Percentiles rank a stretch among this genome's conserved stretches.
phyloP scores from a whole-genome alignment of 495 filamentous ascomycete genomes.

The Lasiosphaeria hispida region DNA sequence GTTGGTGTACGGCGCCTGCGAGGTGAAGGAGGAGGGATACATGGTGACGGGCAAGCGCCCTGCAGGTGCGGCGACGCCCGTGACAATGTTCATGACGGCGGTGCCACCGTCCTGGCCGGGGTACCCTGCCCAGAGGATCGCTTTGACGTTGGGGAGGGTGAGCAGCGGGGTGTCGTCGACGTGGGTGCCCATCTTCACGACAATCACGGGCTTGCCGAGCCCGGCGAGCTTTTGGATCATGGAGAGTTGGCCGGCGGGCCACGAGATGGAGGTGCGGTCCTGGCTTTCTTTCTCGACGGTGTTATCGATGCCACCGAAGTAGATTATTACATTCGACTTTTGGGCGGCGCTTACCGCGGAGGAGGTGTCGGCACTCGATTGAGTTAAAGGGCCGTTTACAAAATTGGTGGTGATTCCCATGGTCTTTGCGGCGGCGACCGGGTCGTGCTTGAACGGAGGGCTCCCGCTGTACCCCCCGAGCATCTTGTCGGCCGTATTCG shows the following conservation, averaged over 20 bases:
- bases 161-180: slow-evolving; percentile 55
- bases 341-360: slow-evolving; percentile 39
- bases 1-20: slow-evolving; percentile 38
- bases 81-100: slow-evolving; percentile 51
- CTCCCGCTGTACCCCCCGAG: slow-evolving; percentile 40
- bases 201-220: slow-evolving; percentile 40
- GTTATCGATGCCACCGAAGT: slow-evolving; percentile 45
- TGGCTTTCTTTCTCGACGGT: slow-evolving; percentile 38
- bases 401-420: slow-evolving; percentile 27
- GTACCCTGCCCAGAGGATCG: slow-evolving; percentile 53
- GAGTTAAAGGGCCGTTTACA: slow-evolving; percentile 34
- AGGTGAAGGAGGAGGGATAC: slow-evolving; percentile 44
- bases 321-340: slow-evolving; percentile 42
- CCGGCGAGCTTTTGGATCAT: slow-evolving; percentile 38
- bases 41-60: slow-evolving; percentile 61
- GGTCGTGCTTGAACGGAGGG: slow-evolving; percentile 32
- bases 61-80: slow-evolving; percentile 51
- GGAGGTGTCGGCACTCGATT: slow-evolving; percentile 54
- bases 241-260: slow-evolving; percentile 42
- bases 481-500: slow-evolving; percentile 30
- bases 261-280: slow-evolving; percentile 43
- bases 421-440: slow-evolving; percentile 32
- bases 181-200: slow-evolving; percentile 52
- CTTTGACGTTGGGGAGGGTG: slow-evolving; percentile 46
- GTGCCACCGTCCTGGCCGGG: slow-evolving; percentile 58